Percentiles rank a stretch among this genome's conserved stretches.
These are phyloP conservation scores for Verticillium tricorpus DNA, from an alignment of 2,329 filamentous ascomycete genomes.

Conservation along the genomic window DNA sequence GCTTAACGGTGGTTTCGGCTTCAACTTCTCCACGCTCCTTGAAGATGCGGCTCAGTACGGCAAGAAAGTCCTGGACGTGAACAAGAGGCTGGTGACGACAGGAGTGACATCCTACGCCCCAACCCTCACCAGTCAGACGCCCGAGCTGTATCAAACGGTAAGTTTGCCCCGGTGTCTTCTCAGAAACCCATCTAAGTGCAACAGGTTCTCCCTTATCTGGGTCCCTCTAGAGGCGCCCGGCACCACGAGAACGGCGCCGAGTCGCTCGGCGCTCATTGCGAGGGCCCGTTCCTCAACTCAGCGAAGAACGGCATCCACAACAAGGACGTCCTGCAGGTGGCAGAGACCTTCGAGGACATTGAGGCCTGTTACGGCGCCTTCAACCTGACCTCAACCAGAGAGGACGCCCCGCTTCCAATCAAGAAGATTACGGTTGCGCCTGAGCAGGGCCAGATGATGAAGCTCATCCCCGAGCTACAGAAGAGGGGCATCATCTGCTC, in stretches of 20 bases:
- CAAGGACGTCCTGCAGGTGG: slow-evolving; percentile 62
- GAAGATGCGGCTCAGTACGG: slow-evolving; percentile 64
- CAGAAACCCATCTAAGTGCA: neutral
- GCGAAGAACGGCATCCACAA: slow-evolving; percentile 87
- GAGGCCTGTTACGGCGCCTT: slow-evolving; percentile 66
- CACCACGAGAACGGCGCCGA: slow-evolving; percentile 68
- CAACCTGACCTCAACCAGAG: slow-evolving; percentile 47
- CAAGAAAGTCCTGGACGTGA: slow-evolving; percentile 67
- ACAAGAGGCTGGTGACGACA: slow-evolving; percentile 66
- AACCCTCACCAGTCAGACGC: slow-evolving; percentile 74
- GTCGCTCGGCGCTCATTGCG: slow-evolving; percentile 84
- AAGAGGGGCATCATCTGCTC: slow-evolving; percentile 68
- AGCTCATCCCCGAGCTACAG: slow-evolving; percentile 62
- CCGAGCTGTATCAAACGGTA: slow-evolving; percentile 78
- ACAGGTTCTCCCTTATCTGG: slow-evolving; percentile 69
- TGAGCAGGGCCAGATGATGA: slow-evolving; percentile 67
- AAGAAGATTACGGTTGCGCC: slow-evolving; percentile 85
- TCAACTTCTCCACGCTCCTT: slow-evolving; percentile 83
- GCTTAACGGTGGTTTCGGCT: slow-evolving; percentile 87
- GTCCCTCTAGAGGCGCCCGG: slow-evolving; percentile 60
- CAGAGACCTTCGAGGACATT: slow-evolving; percentile 60
- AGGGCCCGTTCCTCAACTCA: slow-evolving; percentile 82
- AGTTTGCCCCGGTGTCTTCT: slow-evolving; percentile 1
- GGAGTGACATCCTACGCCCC: slow-evolving; percentile 87
- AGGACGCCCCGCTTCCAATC: slow-evolving; percentile 41